Conservation (phyloP, 176 grass and related monocot genomes). For the Eleusine coracana region DNA sequence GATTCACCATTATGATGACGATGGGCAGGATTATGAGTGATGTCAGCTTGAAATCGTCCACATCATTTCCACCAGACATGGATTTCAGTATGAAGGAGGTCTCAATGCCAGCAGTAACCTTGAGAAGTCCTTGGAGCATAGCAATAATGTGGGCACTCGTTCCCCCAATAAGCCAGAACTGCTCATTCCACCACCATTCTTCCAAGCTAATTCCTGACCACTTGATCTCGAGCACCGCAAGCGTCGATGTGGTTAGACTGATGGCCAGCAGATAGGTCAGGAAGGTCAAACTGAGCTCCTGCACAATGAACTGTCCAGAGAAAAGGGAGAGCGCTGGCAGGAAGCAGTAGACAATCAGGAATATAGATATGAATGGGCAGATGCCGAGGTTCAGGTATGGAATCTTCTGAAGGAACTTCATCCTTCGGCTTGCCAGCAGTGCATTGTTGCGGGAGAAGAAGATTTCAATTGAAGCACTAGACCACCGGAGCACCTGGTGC, state of each 20-base stretch:
- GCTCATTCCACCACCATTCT: conserved; percentile 99
- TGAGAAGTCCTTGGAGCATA: conserved; percentile 85
- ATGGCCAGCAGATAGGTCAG: conserved; percentile 84
- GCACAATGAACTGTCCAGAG: conserved; percentile 93
- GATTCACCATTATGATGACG: conserved; percentile 98
- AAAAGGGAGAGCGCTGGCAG: conserved; percentile 91
- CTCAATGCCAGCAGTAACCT: conserved; percentile 91
- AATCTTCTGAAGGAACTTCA: conserved; percentile 88
- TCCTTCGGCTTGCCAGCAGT: conserved; percentile 69
- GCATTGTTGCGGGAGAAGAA: conserved; percentile 99
- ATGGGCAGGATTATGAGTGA: conserved; percentile 90
- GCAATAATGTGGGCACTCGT: conserved; percentile 92
- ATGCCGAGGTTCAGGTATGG: conserved; percentile 93
- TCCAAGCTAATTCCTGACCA: conserved; percentile 86
- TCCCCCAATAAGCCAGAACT: conserved; percentile 97
- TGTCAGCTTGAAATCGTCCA: conserved; percentile 83
- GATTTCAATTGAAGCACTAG: conserved; percentile 93
- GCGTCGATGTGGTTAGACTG: conserved; percentile 61
- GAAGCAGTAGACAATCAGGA: conserved; percentile 99
- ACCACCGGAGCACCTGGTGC: conserved; percentile 95
- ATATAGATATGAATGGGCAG: conserved; percentile 96
- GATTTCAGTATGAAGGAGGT: conserved; percentile 96
- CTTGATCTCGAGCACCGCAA: conserved; percentile 88
- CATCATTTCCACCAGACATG: conserved; percentile 79
- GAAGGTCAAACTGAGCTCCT: conserved; percentile 69